Evolutionary conservation across 2,329 filamentous ascomycete species (phyloP), one percentile per base, ranked within the genome.

Genomic region (Colletotrichum sp.): DNA sequence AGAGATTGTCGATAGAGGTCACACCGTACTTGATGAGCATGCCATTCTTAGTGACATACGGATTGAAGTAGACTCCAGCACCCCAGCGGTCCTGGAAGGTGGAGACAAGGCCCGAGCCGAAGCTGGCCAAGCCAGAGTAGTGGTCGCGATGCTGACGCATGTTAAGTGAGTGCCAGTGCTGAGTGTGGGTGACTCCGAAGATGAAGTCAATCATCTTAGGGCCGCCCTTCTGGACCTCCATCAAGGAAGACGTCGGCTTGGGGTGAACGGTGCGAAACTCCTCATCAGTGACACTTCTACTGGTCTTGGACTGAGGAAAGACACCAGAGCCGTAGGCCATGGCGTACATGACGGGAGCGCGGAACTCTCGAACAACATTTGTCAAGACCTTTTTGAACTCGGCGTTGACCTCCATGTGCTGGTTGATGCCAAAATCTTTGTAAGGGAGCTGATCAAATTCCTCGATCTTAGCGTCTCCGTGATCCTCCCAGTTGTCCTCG

Each of bases 121-220:
- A 85, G 16, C 92, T 93, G 2, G 94, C 95, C 24, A 99, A 87
- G 13, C 91, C 93, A 2, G 96, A 98, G 86, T 99, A 99, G 84
- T 99, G 97, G 80, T 97, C 91, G 9, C 95, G 94, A 82, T 99
- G 94, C 83, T 98, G 94, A 78, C 91, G 89, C 79, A 99, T 88
- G 81, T 99, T 99, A 76, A 99, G 89, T 38, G 94, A 96, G 85
- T 99, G 97, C 95, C 96, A 99, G 85, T 99, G 97, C 82, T 99
- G 94, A 2, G 94, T 95, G 84, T 98, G 95, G 2, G 95, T 95
- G 13, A 98, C 96, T 30, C 96, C 97, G 83, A 99, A 97, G 79
- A 99, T 97, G 83, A 99, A 98, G 85, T 99, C 97, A 78, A 99
- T 98, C 93, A 98, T 98, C 87, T 98, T 98, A 15, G 95, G 95